These are phyloP conservation scores for Boechera divaricarpa DNA, from an alignment of 345 rosid genomes.

Conservation along the genomic window DNA sequence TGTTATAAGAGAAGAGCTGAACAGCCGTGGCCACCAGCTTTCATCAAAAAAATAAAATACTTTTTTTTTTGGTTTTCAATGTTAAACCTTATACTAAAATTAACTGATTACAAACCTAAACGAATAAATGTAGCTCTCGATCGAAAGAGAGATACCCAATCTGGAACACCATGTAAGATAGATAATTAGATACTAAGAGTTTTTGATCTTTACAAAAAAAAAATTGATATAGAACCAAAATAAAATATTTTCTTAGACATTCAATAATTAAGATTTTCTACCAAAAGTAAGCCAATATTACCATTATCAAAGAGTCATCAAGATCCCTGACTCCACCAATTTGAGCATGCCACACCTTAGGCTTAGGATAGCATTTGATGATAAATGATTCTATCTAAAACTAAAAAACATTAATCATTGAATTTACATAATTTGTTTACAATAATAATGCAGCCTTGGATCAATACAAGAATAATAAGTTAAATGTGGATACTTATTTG, in stretches of 20 bases:
- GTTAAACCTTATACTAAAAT: no score
- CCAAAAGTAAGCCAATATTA: background rate
- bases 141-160: no score
- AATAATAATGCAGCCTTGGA: conserved; percentile 45
- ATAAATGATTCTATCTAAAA: conserved; percentile 23
- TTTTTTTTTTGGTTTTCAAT: no score
- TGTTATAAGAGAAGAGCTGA: no score
- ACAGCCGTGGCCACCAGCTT: no score
- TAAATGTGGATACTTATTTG: conserved; percentile 33
- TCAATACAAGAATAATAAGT: conserved; percentile 41
- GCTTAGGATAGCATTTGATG: conserved; percentile 37
- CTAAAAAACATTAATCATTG: conserved; percentile 31
- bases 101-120: no score
- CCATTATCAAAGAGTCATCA: background rate
- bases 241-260: background rate
- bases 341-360: conserved; percentile 22
- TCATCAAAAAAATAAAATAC: no score
- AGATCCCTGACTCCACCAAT: conserved; percentile 20
- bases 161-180: no score
- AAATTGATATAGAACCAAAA: background rate
- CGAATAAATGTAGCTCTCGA: no score
- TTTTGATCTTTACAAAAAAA: no score
- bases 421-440: conserved; percentile 18
- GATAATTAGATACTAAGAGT: no score
- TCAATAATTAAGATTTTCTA: background rate